Evolutionary conservation across 768 basidiomycete genomes (phyloP), one percentile per base, ranked within the genome.

Genomic region (Cubamyces lactineus): DNA sequence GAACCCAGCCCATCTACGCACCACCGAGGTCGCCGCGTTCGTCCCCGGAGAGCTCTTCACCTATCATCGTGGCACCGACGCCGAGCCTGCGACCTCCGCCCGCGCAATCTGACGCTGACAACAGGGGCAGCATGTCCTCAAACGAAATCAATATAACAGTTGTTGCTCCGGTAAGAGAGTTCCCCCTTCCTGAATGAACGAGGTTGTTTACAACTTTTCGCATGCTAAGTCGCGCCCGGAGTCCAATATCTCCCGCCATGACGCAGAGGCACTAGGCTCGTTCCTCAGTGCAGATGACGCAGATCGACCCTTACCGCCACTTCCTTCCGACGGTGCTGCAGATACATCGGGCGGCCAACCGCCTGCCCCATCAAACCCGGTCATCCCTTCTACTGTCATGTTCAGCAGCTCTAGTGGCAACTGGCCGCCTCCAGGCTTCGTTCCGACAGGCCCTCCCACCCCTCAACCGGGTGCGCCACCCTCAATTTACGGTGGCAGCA

Each of bases 281-380:
- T 66, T 76, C 54, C 66, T 79, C n/a, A 79, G 77, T 53, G 76
- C 77, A 45, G 77, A 73, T 5, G 79, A 79, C 46, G 78, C 78
- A 3, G 76, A 77, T 34, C 75, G 61, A 16, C 66, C 66, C 2
- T 56, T 65, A 6, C 57, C 63, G n/a, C 73, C 72, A 0, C 43
- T 75, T n/a, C 72, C 77, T 9, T 51, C 53, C 1, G 62, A 53
- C 16, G 52, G 45, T 43, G 56, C 51, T 11, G 51, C 69, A 38
- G 60, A 56, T 6, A 5, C 59, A 3, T 21, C 53, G 16, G 38
- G 51, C 19, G 45, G 34, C 1, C 52, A 55, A 30, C 65, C 57
- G 7, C 40, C 51, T 5, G 24, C 62, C 9, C 58, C 52, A 13
- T 7, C 52, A 8, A 55, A 30, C 28, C 63, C 63, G 1, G 63